Conservation (phyloP, 2,329 filamentous ascomycete species). For the Didymella keratinophila region DNA sequence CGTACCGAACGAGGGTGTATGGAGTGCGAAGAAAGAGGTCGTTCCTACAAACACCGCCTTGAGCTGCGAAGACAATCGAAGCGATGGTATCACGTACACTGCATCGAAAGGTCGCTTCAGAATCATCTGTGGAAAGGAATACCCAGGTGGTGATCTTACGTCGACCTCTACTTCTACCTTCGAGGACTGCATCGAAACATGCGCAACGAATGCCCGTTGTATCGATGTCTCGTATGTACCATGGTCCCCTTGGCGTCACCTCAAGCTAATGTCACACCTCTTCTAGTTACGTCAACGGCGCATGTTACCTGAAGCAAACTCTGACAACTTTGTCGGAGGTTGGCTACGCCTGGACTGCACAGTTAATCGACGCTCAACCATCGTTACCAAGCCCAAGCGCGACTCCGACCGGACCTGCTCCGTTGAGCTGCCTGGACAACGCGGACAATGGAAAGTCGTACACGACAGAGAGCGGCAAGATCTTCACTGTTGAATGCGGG, state of each 20-base stretch:
- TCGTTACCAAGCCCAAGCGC: not conserved
- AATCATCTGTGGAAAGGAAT: not conserved
- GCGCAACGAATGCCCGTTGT: not conserved
- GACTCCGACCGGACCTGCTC: not conserved
- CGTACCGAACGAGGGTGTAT: not conserved
- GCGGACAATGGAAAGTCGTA: not conserved
- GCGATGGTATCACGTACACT: not conserved
- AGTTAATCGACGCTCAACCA: not conserved
- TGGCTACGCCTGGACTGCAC: not conserved
- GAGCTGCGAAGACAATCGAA: not conserved
- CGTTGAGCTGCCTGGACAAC: not conserved
- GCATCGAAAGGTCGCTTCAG: not conserved
- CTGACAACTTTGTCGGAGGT: not conserved
- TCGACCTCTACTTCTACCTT: not conserved
- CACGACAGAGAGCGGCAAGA: not conserved
- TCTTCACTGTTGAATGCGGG: not conserved
- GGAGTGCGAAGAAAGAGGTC: not conserved
- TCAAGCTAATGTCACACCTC: not conserved
- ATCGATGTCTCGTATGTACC: not conserved
- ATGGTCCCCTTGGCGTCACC: not conserved
- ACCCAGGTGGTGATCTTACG: not conserved
- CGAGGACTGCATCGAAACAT: not conserved
- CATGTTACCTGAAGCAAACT: not conserved
- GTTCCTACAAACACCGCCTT: not conserved
- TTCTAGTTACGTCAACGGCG: not conserved